Percentiles rank a stretch among this genome's conserved stretches.
Evolutionary conservation across 2,329 filamentous ascomycete species (phyloP).

Genomic region (Daldinia sp.): DNA sequence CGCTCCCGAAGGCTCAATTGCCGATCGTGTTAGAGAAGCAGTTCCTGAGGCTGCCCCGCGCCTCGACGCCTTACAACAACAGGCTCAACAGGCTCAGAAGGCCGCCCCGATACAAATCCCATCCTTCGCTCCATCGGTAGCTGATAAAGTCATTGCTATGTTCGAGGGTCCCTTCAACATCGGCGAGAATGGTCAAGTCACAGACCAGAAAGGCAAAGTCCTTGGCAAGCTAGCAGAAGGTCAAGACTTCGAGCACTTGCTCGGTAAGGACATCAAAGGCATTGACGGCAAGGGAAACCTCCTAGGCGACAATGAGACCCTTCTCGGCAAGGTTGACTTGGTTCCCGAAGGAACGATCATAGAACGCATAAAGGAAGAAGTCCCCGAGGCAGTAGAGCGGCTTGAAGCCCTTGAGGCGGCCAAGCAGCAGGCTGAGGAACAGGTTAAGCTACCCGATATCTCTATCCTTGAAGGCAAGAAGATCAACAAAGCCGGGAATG

Average conservation of each 20-base stretch:
- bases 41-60: conserved; percentile 52
- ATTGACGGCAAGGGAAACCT: conserved; percentile 75
- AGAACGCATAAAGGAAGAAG: conserved; percentile 51
- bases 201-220: conserved; percentile 60
- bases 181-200: conserved; percentile 60
- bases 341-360: conserved; percentile 59
- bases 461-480: conserved; percentile 56
- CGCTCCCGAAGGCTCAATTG: conserved; percentile 58
- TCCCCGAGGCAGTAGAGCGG: conserved; percentile 50
- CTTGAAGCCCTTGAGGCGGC: conserved; percentile 50
- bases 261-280: conserved; percentile 75
- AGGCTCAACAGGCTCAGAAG: conserved; percentile 30
- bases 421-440: conserved; percentile 40
- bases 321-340: conserved; percentile 71
- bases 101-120: conserved; percentile 46
- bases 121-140: conserved; percentile 50
- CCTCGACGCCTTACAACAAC: conserved; percentile 57
- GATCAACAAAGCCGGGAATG: conserved; percentile 60
- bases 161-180: conserved; percentile 57
- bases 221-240: conserved; percentile 51
- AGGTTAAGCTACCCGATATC: conserved; percentile 44
- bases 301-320: conserved; percentile 72
- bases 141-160: conserved; percentile 52
- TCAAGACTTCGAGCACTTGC: conserved; percentile 47
- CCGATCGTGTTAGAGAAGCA: conserved; percentile 49